Evolutionary conservation across 257 asterid genomes (phyloP).

Genomic region (Solanum chiquidenum): DNA sequence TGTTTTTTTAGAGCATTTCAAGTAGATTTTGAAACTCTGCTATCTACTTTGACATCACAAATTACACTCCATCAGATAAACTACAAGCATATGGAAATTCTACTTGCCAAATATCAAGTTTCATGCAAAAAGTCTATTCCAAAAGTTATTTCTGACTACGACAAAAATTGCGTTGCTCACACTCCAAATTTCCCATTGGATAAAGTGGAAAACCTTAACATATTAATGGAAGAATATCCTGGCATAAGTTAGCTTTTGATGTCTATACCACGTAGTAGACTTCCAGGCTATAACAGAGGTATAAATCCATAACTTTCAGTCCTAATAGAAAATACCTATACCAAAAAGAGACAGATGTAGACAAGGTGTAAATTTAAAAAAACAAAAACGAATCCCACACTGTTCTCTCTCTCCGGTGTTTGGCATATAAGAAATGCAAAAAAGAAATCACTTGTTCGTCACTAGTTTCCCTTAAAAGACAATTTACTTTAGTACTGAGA

Average conservation of each 20-base stretch:
- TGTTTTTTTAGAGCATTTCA: background rate
- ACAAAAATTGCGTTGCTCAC: background rate
- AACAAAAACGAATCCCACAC: background rate
- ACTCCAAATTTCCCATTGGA: background rate
- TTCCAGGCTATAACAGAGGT: background rate
- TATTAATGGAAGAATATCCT: background rate
- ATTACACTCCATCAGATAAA: background rate
- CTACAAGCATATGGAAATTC: background rate
- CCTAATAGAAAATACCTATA: background rate
- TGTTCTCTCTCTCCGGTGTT: background rate
- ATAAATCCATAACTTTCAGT: background rate
- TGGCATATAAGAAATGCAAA: background rate
- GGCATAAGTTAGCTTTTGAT: background rate
- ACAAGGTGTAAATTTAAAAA: background rate
- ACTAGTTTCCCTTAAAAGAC: background rate
- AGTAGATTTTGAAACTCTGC: background rate
- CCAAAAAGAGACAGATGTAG: background rate
- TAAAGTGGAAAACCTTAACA: background rate
- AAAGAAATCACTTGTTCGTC: background rate
- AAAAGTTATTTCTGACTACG: background rate
- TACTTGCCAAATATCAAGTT: background rate
- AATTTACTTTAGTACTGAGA: background rate
- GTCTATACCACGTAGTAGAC: background rate
- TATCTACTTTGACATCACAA: background rate
- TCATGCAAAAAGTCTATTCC: background rate